Percentiles rank a stretch among this genome's conserved stretches.
These are phyloP conservation scores for Hypoxylon rickii DNA, from an alignment of 495 filamentous ascomycete species.

Conservation along the genomic window DNA sequence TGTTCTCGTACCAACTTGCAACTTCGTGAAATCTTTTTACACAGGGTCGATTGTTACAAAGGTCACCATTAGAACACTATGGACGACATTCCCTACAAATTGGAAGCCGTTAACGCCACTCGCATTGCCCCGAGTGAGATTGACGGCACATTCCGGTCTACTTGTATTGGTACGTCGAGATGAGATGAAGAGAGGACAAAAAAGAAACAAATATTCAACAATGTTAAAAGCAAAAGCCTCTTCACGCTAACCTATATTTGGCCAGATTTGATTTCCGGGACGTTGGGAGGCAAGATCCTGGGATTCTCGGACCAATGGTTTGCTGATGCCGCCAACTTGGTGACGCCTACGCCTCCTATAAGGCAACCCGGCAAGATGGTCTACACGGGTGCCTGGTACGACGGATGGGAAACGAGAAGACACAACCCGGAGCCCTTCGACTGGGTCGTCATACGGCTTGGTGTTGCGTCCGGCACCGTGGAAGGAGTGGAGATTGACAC, in stretches of 20 bases:
- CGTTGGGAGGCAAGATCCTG: slow-evolving; percentile 74
- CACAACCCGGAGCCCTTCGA: slow-evolving; percentile 82
- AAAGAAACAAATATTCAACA: neutral
- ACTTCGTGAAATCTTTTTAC: neutral
- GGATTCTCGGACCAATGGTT: slow-evolving; percentile 88
- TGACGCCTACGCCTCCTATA: slow-evolving; percentile 75
- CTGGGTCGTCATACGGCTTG: slow-evolving; percentile 81
- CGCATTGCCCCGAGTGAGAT: slow-evolving; percentile 62
- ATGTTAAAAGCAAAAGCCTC: neutral
- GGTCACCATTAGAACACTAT: too few species aligned
- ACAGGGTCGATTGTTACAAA: too few species aligned
- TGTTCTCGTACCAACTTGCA: slow-evolving; percentile 4
- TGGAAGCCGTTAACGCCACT: slow-evolving; percentile 53
- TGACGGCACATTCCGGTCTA: slow-evolving; percentile 71
- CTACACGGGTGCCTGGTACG: slow-evolving; percentile 88
- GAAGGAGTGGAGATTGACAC: slow-evolving; percentile 87
- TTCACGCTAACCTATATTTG: slow-evolving; percentile 15
- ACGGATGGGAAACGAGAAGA: slow-evolving; percentile 91
- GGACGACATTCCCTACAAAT: slow-evolving; percentile 48
- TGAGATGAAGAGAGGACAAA: neutral
- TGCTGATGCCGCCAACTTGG: slow-evolving; percentile 77
- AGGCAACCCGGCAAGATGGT: slow-evolving; percentile 81
- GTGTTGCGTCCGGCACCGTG: slow-evolving; percentile 75
- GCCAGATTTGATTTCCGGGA: slow-evolving; percentile 74
- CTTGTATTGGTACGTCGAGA: slow-evolving; percentile 63